Percentiles rank a stretch among this genome's conserved stretches.
Conservation (phyloP, 176 grass and related monocot genomes). For the Secale cereale region DNA sequence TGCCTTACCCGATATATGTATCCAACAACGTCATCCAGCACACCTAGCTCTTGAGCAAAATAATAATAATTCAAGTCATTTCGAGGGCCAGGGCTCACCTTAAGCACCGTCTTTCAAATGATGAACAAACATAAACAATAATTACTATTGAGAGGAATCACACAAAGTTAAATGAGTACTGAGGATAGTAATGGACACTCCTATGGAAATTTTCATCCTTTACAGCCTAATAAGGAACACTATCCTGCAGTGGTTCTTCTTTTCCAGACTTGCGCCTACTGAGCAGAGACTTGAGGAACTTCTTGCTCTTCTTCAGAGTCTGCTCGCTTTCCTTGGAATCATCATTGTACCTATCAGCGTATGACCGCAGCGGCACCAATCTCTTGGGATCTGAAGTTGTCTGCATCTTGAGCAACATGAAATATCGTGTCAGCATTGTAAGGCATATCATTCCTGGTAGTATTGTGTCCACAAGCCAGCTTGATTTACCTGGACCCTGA, state of each 20-base stretch:
- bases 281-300: conserved; percentile 79
- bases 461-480: neutral
- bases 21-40: too few species aligned
- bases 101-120: too few species aligned
- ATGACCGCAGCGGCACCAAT: conserved; percentile 52
- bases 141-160: too few species aligned
- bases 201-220: too few species aligned
- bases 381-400: conserved; percentile 53
- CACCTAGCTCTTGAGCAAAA: too few species aligned
- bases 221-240: too few species aligned
- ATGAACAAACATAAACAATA: too few species aligned
- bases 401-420: conserved; percentile 12
- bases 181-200: too few species aligned
- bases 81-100: too few species aligned
- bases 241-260: conserved; percentile 46
- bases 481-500: conserved; percentile 68
- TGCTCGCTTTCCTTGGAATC: conserved; percentile 52
- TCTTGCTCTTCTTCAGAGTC: conserved; percentile 70
- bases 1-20: too few species aligned
- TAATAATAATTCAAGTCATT: too few species aligned
- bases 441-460: neutral
- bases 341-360: conserved; percentile 50
- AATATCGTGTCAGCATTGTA: neutral
- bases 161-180: too few species aligned
- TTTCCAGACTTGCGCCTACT: conserved; percentile 94